Percentiles rank a stretch among this genome's conserved stretches.
Evolutionary conservation across 805 yeast genomes (phyloP).

Genomic region (Nakazawaea pomicola): DNA sequence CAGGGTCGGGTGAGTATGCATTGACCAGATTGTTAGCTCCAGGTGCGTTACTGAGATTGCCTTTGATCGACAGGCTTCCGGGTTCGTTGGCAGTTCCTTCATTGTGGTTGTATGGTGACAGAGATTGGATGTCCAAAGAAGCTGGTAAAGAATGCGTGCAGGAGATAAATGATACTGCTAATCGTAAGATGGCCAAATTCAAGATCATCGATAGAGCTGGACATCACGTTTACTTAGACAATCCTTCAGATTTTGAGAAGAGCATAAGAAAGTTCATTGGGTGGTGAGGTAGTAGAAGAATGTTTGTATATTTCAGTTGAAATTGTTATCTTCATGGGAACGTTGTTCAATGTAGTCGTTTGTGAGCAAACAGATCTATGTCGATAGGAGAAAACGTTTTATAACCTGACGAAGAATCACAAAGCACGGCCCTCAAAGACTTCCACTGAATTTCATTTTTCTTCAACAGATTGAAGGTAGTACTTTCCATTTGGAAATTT

Average conservation of each 20-base stretch:
- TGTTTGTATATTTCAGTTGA: background rate
- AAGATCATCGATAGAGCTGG: conserved; percentile 40
- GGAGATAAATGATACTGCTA: conserved; percentile 22
- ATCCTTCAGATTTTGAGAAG: conserved; percentile 29
- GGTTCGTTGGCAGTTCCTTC: conserved; percentile 36
- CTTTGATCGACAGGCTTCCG: conserved; percentile 49
- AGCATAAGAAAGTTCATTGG: conserved; percentile 23
- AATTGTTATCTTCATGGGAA: too few species aligned
- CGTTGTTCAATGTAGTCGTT: too few species aligned
- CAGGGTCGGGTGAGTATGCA: conserved; percentile 63
- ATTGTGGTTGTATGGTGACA: conserved; percentile 62
- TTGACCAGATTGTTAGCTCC: conserved; percentile 55
- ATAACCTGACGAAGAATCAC: too few species aligned
- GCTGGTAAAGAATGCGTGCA: conserved; percentile 47
- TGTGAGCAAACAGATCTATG: too few species aligned
- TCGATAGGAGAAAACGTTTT: too few species aligned
- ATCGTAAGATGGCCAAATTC: conserved; percentile 23
- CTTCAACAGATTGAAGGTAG: too few species aligned
- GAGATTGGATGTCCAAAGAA: conserved; percentile 65
- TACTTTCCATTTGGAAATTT: too few species aligned
- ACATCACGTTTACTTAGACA: conserved; percentile 52
- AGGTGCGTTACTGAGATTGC: conserved; percentile 53
- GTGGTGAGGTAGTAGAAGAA: conserved; percentile 7
- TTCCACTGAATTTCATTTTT: too few species aligned
- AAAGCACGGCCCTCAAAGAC: too few species aligned